Evolutionary conservation across 495 filamentous ascomycete species (phyloP).

Genomic region (Xylaria longipes): DNA sequence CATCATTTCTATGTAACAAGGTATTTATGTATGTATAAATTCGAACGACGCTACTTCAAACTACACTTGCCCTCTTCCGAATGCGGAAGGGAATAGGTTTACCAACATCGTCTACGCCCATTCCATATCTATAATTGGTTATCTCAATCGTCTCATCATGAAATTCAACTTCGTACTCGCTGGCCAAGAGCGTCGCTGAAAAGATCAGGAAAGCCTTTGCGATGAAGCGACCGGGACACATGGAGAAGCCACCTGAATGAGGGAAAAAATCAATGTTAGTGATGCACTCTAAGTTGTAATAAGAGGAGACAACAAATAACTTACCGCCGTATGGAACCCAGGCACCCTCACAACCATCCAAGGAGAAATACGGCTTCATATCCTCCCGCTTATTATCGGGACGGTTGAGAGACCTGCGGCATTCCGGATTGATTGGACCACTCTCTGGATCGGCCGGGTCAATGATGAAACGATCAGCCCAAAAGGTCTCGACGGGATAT

Average conservation of each 20-base stretch:
- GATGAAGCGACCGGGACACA: conserved; percentile 23
- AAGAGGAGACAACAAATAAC: neutral
- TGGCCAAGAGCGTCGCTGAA: neutral
- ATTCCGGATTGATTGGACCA: conserved; percentile 28
- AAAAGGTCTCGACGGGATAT: conserved; percentile 36
- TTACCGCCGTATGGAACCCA: conserved; percentile 26
- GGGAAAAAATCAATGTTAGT: neutral
- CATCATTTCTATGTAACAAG: no score
- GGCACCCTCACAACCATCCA: conserved; percentile 17
- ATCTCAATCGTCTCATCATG: neutral
- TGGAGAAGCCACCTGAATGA: conserved; percentile 7
- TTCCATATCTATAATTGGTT: conserved; percentile 18
- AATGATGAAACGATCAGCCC: conserved; percentile 41
- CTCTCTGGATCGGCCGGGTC: conserved; percentile 35
- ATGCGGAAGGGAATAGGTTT: conserved; percentile 24
- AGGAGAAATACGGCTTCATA: conserved; percentile 21
- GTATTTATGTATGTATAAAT: conserved; percentile 13
- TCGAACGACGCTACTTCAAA: conserved; percentile 7
- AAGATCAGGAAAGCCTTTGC: conserved; percentile 21
- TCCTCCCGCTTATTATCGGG: conserved; percentile 1
- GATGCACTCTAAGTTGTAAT: neutral
- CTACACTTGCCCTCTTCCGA: neutral
- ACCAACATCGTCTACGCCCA: conserved; percentile 22
- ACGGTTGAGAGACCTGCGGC: neutral
- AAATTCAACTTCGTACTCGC: conserved; percentile 23